phyloP scores from a whole-genome alignment of 352 stramenopile genomes.

The Phytophthora sansomeana region DNA sequence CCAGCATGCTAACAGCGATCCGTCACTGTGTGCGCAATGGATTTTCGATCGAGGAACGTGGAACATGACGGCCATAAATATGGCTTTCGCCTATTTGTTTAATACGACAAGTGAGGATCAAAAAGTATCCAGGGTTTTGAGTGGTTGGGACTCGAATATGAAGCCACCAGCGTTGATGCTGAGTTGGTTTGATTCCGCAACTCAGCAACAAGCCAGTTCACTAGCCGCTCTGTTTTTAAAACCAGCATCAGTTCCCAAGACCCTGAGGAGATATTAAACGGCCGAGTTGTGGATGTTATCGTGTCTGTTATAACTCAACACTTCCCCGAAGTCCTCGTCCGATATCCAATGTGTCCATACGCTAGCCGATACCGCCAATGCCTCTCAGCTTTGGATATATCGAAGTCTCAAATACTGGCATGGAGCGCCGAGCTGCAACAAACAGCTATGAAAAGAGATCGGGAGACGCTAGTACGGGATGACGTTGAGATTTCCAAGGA shows the following conservation, averaged over 20 bases:
- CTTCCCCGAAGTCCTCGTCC: conserved; percentile 6
- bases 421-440: conserved; percentile 6
- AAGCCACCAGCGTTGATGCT: neutral
- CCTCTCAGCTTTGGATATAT: neutral
- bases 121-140: conserved; percentile 7
- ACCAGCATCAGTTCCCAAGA: conserved; percentile 7
- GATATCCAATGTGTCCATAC: conserved; percentile 17
- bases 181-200: neutral
- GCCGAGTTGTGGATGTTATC: conserved; percentile 1
- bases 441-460: neutral
- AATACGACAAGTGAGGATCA: conserved; percentile 20
- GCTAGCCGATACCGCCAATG: neutral
- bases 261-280: conserved; percentile 5
- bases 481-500: neutral
- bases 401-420: conserved; percentile 8
- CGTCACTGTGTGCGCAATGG: neutral
- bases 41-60: conserved; percentile 21
- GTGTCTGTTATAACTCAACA: neutral
- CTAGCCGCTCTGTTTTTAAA: conserved; percentile 9
- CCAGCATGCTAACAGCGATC: conserved; percentile 8
- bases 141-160: conserved; percentile 1
- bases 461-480: neutral
- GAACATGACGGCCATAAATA: no score
- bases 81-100: conserved; percentile 15
- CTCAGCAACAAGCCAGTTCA: neutral